Conservation (phyloP, 805 yeast species). For the Nakazawaea wyomingensis region DNA sequence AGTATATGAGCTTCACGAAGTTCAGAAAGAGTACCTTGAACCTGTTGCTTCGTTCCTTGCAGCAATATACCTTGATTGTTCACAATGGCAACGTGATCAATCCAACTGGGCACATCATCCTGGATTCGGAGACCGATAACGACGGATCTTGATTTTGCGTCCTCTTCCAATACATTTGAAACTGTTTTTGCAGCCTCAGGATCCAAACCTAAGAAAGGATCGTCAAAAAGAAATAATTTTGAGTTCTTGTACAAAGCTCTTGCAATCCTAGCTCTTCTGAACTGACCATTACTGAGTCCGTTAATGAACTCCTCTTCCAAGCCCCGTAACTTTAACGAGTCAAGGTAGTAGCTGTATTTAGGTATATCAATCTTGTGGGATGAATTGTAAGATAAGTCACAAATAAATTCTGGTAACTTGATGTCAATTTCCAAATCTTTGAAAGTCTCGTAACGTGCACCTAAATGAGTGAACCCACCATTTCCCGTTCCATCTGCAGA, state of each 20-base stretch:
- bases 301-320: slow-evolving; percentile 73
- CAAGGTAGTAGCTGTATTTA: slow-evolving; percentile 38
- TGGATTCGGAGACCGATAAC: slow-evolving; percentile 74
- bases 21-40: slow-evolving; percentile 19
- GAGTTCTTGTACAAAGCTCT: slow-evolving; percentile 64
- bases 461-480: slow-evolving; percentile 61
- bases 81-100: slow-evolving; percentile 64
- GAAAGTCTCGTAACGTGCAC: slow-evolving; percentile 85
- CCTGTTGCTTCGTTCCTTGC: slow-evolving; percentile 39
- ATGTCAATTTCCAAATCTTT: slow-evolving; percentile 76
- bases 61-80: slow-evolving; percentile 46
- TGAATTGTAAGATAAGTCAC: slow-evolving; percentile 47
- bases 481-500: slow-evolving; percentile 27
- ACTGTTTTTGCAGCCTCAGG: slow-evolving; percentile 63
- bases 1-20: slow-evolving; percentile 19
- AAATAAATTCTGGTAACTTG: slow-evolving; percentile 55
- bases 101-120: slow-evolving; percentile 77
- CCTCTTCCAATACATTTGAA: slow-evolving; percentile 41
- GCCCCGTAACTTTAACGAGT: slow-evolving; percentile 47
- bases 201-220: slow-evolving; percentile 89
- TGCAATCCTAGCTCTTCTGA: slow-evolving; percentile 85
- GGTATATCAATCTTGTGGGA: slow-evolving; percentile 29
- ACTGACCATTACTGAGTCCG: slow-evolving; percentile 90
- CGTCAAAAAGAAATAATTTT: slow-evolving; percentile 62
- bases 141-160: slow-evolving; percentile 25